These are phyloP conservation scores for Peronospora tabacina DNA, from an alignment of 352 stramenopile species.

Conservation along the genomic window DNA sequence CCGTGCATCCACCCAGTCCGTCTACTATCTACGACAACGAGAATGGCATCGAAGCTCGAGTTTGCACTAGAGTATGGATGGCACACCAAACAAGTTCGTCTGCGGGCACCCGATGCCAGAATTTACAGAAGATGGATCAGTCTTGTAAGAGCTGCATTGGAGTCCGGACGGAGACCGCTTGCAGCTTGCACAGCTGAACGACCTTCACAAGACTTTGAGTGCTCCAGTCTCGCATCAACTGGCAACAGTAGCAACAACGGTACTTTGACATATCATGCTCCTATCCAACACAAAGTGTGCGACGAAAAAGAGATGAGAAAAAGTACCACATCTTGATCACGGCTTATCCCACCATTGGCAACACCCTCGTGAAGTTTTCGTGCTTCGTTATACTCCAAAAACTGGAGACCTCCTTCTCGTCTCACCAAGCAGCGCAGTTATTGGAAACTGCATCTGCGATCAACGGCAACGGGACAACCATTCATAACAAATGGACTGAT, in stretches of 20 bases:
- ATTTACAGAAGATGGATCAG: constrained; percentile 24
- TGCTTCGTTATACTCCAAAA: constrained; percentile 4
- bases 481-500: background rate
- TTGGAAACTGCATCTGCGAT: constrained; percentile 18
- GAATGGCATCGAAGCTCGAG: constrained; percentile 19
- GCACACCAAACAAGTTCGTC: constrained; percentile 20
- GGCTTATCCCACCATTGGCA: constrained; percentile 1
- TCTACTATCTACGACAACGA: constrained; percentile 12
- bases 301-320: constrained; percentile 9
- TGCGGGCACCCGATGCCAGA: constrained; percentile 21
- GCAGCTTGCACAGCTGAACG: constrained; percentile 9
- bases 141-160: constrained; percentile 18
- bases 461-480: background rate
- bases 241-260: constrained; percentile 22
- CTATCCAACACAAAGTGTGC: constrained; percentile 4
- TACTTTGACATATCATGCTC: constrained; percentile 8
- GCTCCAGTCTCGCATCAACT: constrained; percentile 24
- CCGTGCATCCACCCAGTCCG: constrained; percentile 29
- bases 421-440: constrained; percentile 13
- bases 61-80: constrained; percentile 29
- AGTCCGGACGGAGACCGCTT: constrained; percentile 24
- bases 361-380: constrained; percentile 13
- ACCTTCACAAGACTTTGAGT: constrained; percentile 11
- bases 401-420: background rate
- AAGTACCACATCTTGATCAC: constrained; percentile 1